Conservation (phyloP, 139 green algal genomes). For the Tetratostichococcus sp. region DNA sequence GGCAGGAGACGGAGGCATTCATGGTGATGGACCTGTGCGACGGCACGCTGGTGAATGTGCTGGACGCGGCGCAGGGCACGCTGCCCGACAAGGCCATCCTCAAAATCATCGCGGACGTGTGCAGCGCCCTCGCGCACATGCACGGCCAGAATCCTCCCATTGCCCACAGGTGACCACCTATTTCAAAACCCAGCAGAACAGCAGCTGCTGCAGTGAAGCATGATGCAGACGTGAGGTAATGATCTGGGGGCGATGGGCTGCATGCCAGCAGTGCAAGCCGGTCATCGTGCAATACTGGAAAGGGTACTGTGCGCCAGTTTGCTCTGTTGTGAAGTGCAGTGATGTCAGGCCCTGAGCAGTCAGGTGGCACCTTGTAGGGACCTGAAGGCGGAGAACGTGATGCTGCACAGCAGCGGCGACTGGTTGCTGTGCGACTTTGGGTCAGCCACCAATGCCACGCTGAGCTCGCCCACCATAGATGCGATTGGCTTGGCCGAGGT, state of each 20-base stretch:
- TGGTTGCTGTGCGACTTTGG: conserved; percentile 97
- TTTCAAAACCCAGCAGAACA: too few species aligned
- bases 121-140: conserved; percentile 63
- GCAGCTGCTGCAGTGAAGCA: too few species aligned
- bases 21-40: conserved; percentile 78
- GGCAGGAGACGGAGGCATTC: conserved; percentile 59
- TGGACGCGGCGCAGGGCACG: conserved; percentile 31
- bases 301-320: too few species aligned
- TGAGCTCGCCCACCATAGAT: not conserved
- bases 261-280: too few species aligned
- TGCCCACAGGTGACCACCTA: conserved; percentile 58
- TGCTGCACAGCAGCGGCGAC: conserved; percentile 48
- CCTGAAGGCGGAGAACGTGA: conserved; percentile 93
- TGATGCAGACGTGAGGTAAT: too few species aligned
- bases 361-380: too few species aligned
- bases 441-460: conserved; percentile 39
- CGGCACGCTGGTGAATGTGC: conserved; percentile 52
- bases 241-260: too few species aligned
- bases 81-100: conserved; percentile 46
- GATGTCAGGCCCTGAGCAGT: too few species aligned
- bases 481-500: not conserved
- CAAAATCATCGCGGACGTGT: conserved; percentile 57
- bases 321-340: too few species aligned
- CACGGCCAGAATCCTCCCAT: conserved; percentile 65
- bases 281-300: too few species aligned